These are phyloP conservation scores for Trichoderma lentiforme DNA, from an alignment of 2,329 filamentous ascomycete species.

Conservation along the genomic window DNA sequence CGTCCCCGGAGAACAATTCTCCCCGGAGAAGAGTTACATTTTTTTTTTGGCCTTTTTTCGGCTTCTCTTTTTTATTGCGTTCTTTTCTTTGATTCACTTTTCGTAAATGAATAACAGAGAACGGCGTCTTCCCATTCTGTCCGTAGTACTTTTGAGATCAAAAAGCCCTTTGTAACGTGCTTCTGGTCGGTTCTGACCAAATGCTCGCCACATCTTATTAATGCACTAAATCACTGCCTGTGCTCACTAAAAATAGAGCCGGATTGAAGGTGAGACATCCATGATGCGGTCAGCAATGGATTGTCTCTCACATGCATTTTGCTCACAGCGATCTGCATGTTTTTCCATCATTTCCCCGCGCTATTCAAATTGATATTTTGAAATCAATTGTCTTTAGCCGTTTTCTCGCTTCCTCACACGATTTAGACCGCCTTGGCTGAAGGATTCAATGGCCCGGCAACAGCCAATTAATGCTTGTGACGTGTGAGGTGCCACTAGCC, in stretches of 20 bases:
- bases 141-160: background rate
- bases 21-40: constrained; percentile 19
- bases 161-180: background rate
- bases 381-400: background rate
- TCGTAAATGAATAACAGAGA: background rate
- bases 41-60: background rate
- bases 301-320: background rate
- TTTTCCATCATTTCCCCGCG: background rate
- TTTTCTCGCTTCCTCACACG: background rate
- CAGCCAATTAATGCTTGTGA: background rate
- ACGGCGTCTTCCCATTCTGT: background rate
- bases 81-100: background rate
- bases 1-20: constrained; percentile 18
- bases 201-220: background rate
- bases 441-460: constrained; percentile 2
- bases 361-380: background rate
- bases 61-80: background rate
- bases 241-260: background rate
- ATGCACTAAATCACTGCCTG: background rate
- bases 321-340: background rate
- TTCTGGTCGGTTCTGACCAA: background rate
- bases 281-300: background rate
- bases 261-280: background rate
- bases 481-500: background rate
- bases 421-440: background rate